Base-by-base conservation (phyloP, 2,329 filamentous ascomycete species). In the Plenodomus biglobosus region DNA sequence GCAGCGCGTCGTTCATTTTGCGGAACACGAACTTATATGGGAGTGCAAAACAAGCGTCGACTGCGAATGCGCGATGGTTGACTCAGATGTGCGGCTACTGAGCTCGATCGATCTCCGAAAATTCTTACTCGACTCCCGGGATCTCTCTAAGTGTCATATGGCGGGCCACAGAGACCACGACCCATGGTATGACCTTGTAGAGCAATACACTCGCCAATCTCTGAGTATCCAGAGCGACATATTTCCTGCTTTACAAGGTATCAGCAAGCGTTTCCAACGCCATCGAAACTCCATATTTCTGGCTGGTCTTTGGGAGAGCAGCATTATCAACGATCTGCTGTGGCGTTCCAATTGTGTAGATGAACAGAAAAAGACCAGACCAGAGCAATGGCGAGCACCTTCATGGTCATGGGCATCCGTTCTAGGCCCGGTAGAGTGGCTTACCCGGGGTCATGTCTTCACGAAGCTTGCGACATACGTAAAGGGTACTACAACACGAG, bases 391-490 rank as follows among this genome's bases (percentile, higher is more conserved):
- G 47, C 42, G 42, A 0, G 42, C 42, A 11, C 47, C 47, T 0
- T 50, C 47, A 8, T 50, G 47, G 47, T 50, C 47, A 13, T 50
- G 47, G 47, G 38, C 42, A 10, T 46, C 47, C 3, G 3, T 42
- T 4, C 1, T 36, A 0, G 42, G 38, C 11, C n/a, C 22, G 1
- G 35, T 50, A 1, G 8, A 2, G 3, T 49, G 46, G 46, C 30
- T n/a, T 1, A 20, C 8, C 1, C 24, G 34, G 18, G 13, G 16
- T 0, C 0, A 2, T 17, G 19, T 2, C 21, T 1, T 1, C 46
- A 15, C 11, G 3, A 22, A 8, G 16, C 38, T 2, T 30, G 37
- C 2, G 32, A 19, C 8, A 21, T 36, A 4, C 8, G 20, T 4
- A 35, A n/a, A 18, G 22, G 22, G 22, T 5, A 11, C 44, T 1